Percentiles rank a stretch among this genome's conserved stretches.
Evolutionary conservation across 495 filamentous ascomycete genomes (phyloP).

Genomic region (Podospora pseudopauciseta): DNA sequence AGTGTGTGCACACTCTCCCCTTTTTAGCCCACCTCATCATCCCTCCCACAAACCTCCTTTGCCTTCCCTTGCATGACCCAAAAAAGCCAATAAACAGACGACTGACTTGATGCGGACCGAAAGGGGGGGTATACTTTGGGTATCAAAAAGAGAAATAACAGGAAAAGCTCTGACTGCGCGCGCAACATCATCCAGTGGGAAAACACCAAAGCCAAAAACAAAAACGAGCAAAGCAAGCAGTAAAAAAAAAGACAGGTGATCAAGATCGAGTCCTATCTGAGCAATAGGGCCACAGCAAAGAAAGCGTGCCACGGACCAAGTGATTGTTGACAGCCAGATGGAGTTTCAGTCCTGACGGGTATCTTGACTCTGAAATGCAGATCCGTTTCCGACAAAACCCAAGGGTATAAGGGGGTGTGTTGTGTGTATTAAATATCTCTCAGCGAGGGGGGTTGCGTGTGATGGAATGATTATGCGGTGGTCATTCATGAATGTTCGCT

Average conservation of each 20-base stretch:
- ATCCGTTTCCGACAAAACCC: constrained; percentile 50
- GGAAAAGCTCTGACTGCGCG: constrained; percentile 1
- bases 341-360: constrained; percentile 51
- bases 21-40: neutral
- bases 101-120: constrained; percentile 10
- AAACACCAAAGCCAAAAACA: constrained; percentile 5
- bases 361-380: constrained; percentile 52
- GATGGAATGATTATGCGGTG: constrained; percentile 8
- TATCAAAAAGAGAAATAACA: constrained; percentile 33
- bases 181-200: neutral
- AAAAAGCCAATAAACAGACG: constrained; percentile 21
- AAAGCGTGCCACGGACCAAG: constrained; percentile 7
- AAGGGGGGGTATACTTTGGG: constrained; percentile 33
- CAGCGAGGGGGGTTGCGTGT: constrained; percentile 14
- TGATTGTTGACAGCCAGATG: constrained; percentile 20
- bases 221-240: constrained; percentile 6
- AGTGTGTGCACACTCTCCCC: neutral
- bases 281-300: neutral
- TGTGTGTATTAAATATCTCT: constrained; percentile 26
- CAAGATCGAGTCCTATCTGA: neutral
- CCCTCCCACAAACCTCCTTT: constrained; percentile 13
- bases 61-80: constrained; percentile 17
- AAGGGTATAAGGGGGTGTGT: constrained; percentile 33
- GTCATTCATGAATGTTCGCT: constrained; percentile 23
- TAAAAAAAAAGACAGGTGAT: constrained; percentile 8